Conservation (phyloP, 2,329 filamentous ascomycete species). For the Dothideomycetidae sp. region DNA sequence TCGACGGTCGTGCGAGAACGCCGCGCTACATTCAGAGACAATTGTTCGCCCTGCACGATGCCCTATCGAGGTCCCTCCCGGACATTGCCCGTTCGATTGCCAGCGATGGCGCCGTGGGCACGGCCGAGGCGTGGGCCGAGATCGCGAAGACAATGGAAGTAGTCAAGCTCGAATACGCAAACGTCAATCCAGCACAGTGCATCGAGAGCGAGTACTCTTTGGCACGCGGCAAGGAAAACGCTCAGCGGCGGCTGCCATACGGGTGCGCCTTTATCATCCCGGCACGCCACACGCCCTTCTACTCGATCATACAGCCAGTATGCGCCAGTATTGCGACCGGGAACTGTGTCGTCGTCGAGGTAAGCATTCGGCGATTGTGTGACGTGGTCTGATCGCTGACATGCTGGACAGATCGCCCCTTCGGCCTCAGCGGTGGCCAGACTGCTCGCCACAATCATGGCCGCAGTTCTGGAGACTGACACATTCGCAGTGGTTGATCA, state of each 20-base stretch:
- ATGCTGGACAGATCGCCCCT: neutral
- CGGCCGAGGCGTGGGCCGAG: neutral
- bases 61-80: neutral
- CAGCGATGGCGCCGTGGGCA: neutral
- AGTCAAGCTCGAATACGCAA: neutral
- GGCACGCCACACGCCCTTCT: slow-evolving; percentile 34
- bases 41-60: neutral
- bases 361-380: slow-evolving; percentile 17
- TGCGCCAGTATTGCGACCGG: slow-evolving; percentile 36
- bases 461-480: neutral
- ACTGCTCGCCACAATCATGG: neutral
- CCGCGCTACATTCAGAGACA: neutral
- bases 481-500: neutral
- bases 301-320: slow-evolving; percentile 30
- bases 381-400: neutral
- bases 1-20: neutral
- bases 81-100: neutral
- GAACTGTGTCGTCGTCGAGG: slow-evolving; percentile 38
- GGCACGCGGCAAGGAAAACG: slow-evolving; percentile 27
- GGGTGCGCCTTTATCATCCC: slow-evolving; percentile 38
- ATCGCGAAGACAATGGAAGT: neutral
- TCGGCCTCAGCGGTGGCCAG: neutral
- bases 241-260: slow-evolving; percentile 21
- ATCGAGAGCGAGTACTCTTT: slow-evolving; percentile 30
- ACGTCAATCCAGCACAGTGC: neutral